These are phyloP conservation scores for Aspergillus carbonarius DNA, from an alignment of 2,329 filamentous ascomycete species.

Conservation along the genomic window DNA sequence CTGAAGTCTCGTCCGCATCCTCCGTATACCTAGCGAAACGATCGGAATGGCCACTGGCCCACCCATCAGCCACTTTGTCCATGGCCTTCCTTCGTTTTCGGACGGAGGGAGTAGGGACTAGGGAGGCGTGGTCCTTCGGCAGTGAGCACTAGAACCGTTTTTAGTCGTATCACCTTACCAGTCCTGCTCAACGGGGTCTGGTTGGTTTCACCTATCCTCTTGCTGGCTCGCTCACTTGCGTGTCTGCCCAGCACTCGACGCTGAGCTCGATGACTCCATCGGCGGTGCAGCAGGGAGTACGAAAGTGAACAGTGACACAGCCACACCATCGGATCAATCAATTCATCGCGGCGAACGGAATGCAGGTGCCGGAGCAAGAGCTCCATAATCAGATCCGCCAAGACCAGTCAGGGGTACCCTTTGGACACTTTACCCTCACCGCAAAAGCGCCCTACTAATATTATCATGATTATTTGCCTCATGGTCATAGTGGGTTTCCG, in stretches of 20 bases:
- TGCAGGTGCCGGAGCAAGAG: not conserved
- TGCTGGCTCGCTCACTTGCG: not conserved
- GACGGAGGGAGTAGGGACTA: too few species aligned
- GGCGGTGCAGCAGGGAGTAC: too few species aligned
- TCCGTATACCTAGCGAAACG: too few species aligned
- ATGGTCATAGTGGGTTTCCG: not conserved
- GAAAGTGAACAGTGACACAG: not conserved
- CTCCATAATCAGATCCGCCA: not conserved
- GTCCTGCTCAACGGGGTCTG: not conserved
- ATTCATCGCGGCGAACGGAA: not conserved
- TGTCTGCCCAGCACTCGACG: not conserved
- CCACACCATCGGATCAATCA: not conserved
- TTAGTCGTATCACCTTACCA: not conserved
- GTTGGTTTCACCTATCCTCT: not conserved
- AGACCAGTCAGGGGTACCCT: not conserved
- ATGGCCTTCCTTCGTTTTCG: not conserved
- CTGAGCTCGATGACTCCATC: not conserved
- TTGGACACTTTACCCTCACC: not conserved
- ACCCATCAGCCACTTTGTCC: not conserved
- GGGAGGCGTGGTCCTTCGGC: too few species aligned
- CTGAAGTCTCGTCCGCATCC: not conserved
- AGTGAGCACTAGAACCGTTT: not conserved
- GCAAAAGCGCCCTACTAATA: not conserved
- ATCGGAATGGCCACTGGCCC: not conserved
- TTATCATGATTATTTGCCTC: not conserved